These are phyloP conservation scores for Monascus purpureus DNA, from an alignment of 495 filamentous ascomycete genomes.

Conservation along the genomic window DNA sequence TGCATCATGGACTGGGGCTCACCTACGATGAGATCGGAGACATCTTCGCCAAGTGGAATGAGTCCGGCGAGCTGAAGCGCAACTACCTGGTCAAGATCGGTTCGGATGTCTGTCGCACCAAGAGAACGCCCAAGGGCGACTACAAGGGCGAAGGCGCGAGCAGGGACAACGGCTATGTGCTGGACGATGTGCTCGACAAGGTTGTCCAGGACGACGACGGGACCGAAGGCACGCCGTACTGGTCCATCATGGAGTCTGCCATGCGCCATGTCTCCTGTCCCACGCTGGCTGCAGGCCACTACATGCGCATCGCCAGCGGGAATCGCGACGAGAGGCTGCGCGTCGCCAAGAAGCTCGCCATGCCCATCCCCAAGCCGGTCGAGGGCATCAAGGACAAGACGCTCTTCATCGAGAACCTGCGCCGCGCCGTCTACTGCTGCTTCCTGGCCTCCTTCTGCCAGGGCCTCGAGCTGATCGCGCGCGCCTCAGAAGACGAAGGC, in stretches of 20 bases:
- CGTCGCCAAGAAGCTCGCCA: slow-evolving; percentile 28
- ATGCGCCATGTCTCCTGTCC: slow-evolving; percentile 49
- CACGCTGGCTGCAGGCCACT: slow-evolving; percentile 50
- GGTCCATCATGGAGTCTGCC: slow-evolving; percentile 48
- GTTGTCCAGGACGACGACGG: slow-evolving; percentile 59
- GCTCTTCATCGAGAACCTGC: slow-evolving; percentile 44
- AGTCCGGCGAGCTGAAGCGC: slow-evolving; percentile 39
- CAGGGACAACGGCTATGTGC: slow-evolving; percentile 29
- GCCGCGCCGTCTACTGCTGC: slow-evolving; percentile 44
- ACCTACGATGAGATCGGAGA: slow-evolving; percentile 47
- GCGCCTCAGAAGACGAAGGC: slow-evolving; percentile 42
- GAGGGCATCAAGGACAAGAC: slow-evolving; percentile 27
- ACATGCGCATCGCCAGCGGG: slow-evolving; percentile 50
- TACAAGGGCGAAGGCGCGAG: slow-evolving; percentile 23
- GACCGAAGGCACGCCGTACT: slow-evolving; percentile 56
- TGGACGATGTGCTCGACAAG: slow-evolving; percentile 57
- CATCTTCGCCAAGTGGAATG: slow-evolving; percentile 48
- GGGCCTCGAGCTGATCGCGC: slow-evolving; percentile 52
- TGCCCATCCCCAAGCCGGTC: slow-evolving; percentile 28
- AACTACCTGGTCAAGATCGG: slow-evolving; percentile 54
- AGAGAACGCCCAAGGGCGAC: slow-evolving; percentile 27
- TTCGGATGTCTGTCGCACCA: slow-evolving; percentile 41
- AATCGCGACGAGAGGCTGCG: slow-evolving; percentile 41
- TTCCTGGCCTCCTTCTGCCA: slow-evolving; percentile 53
- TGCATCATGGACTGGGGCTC: slow-evolving; percentile 45